Evolutionary conservation across 2,329 filamentous ascomycete genomes (phyloP), one percentile per base, ranked within the genome.

Genomic region (Penicillium sp.): DNA sequence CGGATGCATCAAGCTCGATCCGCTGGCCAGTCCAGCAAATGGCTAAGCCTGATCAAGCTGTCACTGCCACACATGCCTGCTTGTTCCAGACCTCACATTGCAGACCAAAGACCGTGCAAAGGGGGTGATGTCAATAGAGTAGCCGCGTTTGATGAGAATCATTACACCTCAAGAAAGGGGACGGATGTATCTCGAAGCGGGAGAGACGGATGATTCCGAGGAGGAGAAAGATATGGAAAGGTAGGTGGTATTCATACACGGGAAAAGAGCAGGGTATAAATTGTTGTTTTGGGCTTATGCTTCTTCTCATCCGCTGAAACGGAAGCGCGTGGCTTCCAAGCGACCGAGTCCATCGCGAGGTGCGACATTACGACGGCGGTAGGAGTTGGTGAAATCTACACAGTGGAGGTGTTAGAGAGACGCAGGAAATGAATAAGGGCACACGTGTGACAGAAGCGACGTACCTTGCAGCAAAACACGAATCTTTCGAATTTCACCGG

Each of bases 311-410:
- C 80, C 79, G 49, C 72, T 73, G 65, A 95, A 97, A 59, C 88
- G 85, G 73, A 97, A 97, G 55, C 87, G 82, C 24, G 85, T 83
- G 25, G 90, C 89, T 71, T 95, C 90, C 49, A 97, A 74, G 64
- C 89, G 80, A 3, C 91, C 91, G 37, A 97, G 75, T 1, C 91
- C 91, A 65, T 97, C 91, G 51, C 91, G 77, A 5, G 93, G 93
- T n/a, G 93, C 91, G 40, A 98, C 88, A 63, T 98, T 96, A 53
- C 94, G 81, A 64, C 94, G 80, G 43, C 94, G 83, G 69, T 98
- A 98, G 28, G 84, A 88, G 66, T 91, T 95, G 25, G 93, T 97
- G 66, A 98, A 98, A 70, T 98, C 94, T 73, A 47, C 12, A 11
- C 2, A 33, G 24, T 4, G 35, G 9, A 13, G 3, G 18, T 2